Evolutionary conservation across 441 rosid genomes (phyloP), one percentile per base, ranked within the genome.

Genomic region (Breynia disticha): DNA sequence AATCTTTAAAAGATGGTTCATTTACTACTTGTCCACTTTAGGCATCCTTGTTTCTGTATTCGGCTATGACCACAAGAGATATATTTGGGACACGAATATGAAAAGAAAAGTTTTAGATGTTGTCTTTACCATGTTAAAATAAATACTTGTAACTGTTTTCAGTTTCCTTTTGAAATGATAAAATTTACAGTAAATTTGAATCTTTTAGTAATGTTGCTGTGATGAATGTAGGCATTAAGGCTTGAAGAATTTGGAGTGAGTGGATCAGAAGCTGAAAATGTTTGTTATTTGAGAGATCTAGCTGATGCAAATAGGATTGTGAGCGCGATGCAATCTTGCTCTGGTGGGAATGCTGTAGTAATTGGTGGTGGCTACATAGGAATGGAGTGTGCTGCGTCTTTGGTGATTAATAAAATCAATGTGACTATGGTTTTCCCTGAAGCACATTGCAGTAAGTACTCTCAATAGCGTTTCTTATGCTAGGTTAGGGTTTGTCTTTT

Each of bases 351-450:
- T 73, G 96, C 98, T 51, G 84, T 91, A 61, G 89, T 91, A 52
- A 91, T 91, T 1, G 98, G 97, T 11, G 97, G 95, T 65, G 98
- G 98, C 65, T 91, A 91, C 65, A 84, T 91, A 50, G 97, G 97
- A 72, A 91, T 91, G 98, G 98, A 91, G 66, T 91, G 97, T 64
- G 91, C 98, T 48, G 94, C 97, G 60, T 88, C 97, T 61, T 75
- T 91, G 72, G 98, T 77, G 63, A 88, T 82, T 76, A 86, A 82
- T 77, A 84, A 79, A 71, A 84, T 84, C 55, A 87, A 80, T 44
- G 94, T 86, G 50, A 83, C 98, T 15, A 80, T 91, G 96, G 98
- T 91, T 74, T 91, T 91, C 75, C 98, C 98, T 9, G 97, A 88
- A 75, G 86, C 73, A 56, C 95, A 91, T 74, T 86, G 91, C 80